These are phyloP conservation scores for Filosporella fistucella DNA, from an alignment of 495 filamentous ascomycete species.

Conservation along the genomic window DNA sequence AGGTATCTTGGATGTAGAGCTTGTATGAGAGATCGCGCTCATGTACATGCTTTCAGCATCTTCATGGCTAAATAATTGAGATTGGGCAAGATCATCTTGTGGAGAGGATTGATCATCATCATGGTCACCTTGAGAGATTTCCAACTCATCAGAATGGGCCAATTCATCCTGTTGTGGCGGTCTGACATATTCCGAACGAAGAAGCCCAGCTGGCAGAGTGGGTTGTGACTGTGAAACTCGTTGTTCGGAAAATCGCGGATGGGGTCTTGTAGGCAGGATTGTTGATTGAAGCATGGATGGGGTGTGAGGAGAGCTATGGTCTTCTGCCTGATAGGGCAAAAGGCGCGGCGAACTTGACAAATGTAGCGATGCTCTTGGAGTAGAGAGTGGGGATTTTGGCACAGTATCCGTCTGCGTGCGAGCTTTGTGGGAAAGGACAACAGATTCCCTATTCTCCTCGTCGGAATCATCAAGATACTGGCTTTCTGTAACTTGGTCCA, in stretches of 20 bases:
- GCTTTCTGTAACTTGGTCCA: constrained; percentile 43
- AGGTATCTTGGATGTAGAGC: constrained; percentile 18
- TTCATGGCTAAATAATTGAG: constrained; percentile 80
- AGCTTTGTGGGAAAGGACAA: neutral
- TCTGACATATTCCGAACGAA: neutral
- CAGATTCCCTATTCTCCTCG: neutral
- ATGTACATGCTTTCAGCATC: constrained; percentile 98
- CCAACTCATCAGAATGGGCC: neutral
- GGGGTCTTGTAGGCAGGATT: constrained; percentile 16
- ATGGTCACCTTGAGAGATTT: constrained; percentile 2
- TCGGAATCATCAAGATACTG: constrained; percentile 30
- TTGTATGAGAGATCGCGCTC: constrained; percentile 46
- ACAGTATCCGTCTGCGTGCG: neutral
- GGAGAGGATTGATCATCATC: constrained; percentile 15
- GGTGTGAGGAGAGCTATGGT: neutral
- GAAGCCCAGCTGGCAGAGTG: neutral
- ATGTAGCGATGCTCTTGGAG: constrained; percentile 17
- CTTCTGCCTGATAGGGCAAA: neutral
- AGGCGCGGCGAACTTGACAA: constrained; percentile 13
- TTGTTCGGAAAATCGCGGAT: constrained; percentile 12
- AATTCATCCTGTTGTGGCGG: neutral
- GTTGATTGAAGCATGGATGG: constrained; percentile 16
- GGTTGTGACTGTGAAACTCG: constrained; percentile 22
- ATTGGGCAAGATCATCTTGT: constrained; percentile 48
- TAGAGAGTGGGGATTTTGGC: constrained; percentile 12